These are phyloP conservation scores for Scenedesmus sp. DNA, from an alignment of 163 green algal genomes.

Conservation along the genomic window DNA sequence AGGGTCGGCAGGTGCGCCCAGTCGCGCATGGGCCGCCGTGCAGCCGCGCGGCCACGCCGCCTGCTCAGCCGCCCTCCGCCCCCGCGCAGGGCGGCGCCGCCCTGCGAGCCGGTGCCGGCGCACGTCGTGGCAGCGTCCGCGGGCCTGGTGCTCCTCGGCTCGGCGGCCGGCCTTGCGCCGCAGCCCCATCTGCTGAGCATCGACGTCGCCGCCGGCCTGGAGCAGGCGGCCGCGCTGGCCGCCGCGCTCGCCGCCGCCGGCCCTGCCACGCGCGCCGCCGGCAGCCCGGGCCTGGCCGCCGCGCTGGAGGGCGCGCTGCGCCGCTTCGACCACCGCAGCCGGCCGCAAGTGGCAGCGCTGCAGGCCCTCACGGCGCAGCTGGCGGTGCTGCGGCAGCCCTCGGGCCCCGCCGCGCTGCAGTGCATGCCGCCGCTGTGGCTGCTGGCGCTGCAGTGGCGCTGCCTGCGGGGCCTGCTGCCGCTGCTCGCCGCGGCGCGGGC, in stretches of 20 bases:
- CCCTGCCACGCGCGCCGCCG: neutral
- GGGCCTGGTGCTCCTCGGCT: constrained; percentile 4
- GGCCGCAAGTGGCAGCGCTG: constrained; percentile 14
- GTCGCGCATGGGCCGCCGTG: too few species aligned
- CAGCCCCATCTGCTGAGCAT: constrained; percentile 31
- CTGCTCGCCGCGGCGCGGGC: neutral
- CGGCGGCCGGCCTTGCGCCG: neutral
- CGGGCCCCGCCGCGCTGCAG: constrained; percentile 21
- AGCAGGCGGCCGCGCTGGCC: constrained; percentile 18
- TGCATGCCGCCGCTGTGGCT: constrained; percentile 6
- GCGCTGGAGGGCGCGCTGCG: neutral
- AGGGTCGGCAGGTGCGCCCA: constrained; percentile 3
- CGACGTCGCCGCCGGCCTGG: neutral
- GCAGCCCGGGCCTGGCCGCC: neutral
- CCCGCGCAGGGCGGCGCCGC: neutral
- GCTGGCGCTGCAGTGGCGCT: constrained; percentile 29
- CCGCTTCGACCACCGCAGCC: neutral
- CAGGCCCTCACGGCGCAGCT: constrained; percentile 24
- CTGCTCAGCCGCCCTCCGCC: neutral
- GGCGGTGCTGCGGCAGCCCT: constrained; percentile 33
- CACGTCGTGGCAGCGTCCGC: constrained; percentile 1
- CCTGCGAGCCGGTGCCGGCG: neutral
- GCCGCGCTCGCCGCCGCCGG: neutral
- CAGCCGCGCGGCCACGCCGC: too few species aligned
- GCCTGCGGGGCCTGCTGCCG: constrained; percentile 19